Percentiles rank a stretch among this genome's conserved stretches.
These are phyloP conservation scores for Diaporthe australafricana DNA, from an alignment of 2,329 filamentous ascomycete genomes.

Conservation along the genomic window DNA sequence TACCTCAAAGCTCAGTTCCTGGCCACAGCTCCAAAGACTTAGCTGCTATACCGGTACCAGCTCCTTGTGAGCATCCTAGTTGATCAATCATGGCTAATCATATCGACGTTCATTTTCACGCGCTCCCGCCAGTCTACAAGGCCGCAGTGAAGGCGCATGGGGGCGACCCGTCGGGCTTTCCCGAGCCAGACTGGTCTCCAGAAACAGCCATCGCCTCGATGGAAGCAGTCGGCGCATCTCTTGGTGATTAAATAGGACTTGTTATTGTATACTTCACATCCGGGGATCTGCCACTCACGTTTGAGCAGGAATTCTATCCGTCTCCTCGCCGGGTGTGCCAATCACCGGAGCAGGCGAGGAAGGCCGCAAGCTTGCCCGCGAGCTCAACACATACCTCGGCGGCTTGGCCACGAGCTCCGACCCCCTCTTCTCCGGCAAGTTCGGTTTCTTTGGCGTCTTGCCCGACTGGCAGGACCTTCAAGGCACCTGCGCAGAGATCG, in stretches of 20 bases:
- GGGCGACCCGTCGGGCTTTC: slow-evolving; percentile 36
- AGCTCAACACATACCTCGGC: slow-evolving; percentile 34
- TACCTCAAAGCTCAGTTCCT: background rate
- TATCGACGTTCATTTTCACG: slow-evolving; percentile 34
- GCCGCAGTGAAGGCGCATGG: slow-evolving; percentile 34
- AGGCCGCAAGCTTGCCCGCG: slow-evolving; percentile 31
- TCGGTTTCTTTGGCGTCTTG: slow-evolving; percentile 44
- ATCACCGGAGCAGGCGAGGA: slow-evolving; percentile 34
- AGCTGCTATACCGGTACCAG: background rate
- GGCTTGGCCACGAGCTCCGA: slow-evolving; percentile 26
- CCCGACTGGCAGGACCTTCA: slow-evolving; percentile 44
- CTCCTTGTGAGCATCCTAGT: background rate
- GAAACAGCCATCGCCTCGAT: slow-evolving; percentile 35
- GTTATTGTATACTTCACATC: too few species aligned
- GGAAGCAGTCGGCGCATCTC: slow-evolving; percentile 32
- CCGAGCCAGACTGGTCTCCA: slow-evolving; percentile 33
- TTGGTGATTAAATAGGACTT: slow-evolving; percentile 1
- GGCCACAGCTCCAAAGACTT: background rate
- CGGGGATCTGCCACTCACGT: background rate
- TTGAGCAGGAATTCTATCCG: slow-evolving; percentile 45
- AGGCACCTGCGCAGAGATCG: slow-evolving; percentile 42
- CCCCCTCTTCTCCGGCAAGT: slow-evolving; percentile 16
- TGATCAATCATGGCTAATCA: slow-evolving; percentile 33
- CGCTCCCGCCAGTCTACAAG: slow-evolving; percentile 33
- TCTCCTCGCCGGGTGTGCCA: slow-evolving; percentile 35